Evolutionary conservation across 2,329 filamentous ascomycete genomes (phyloP).

Genomic region (Aspergillus pseudotamarii): DNA sequence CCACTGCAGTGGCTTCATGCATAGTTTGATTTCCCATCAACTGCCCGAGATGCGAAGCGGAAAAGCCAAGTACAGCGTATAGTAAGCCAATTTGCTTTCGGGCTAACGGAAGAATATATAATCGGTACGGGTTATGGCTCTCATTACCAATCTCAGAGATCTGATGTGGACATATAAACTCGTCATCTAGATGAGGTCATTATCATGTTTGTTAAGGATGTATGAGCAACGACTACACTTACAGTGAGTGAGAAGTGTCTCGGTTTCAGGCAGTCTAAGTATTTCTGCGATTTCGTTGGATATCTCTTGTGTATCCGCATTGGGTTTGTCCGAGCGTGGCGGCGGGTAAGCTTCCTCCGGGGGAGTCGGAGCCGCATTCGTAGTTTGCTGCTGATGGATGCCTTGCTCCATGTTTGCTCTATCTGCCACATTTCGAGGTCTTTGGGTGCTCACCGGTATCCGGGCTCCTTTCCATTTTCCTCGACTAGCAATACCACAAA

Average conservation of each 20-base stretch:
- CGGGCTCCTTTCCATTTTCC: slow-evolving; percentile 34
- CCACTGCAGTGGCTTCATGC: slow-evolving; percentile 29
- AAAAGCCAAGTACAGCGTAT: slow-evolving; percentile 32
- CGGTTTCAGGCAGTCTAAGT: slow-evolving; percentile 18
- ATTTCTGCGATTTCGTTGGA: slow-evolving; percentile 10
- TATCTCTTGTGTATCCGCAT: background rate
- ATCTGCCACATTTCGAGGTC: background rate
- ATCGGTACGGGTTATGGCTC: slow-evolving; percentile 31
- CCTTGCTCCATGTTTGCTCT: background rate
- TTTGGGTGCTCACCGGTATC: slow-evolving; percentile 18
- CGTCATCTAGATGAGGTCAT: slow-evolving; percentile 25
- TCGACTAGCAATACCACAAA: slow-evolving; percentile 33
- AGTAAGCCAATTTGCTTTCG: slow-evolving; percentile 31
- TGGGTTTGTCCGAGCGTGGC: background rate
- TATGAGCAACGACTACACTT: background rate
- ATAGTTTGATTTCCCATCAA: slow-evolving; percentile 22
- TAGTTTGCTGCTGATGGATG: background rate
- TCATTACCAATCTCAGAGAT: slow-evolving; percentile 27
- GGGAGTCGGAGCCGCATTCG: background rate
- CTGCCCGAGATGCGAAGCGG: slow-evolving; percentile 32
- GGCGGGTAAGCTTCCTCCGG: background rate
- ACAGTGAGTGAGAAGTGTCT: slow-evolving; percentile 28
- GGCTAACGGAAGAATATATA: slow-evolving; percentile 33
- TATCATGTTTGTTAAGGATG: background rate
- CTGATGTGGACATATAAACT: slow-evolving; percentile 33